These are phyloP conservation scores for Marasmius oreades DNA, from an alignment of 1,284 basidiomycete species.

Conservation along the genomic window DNA sequence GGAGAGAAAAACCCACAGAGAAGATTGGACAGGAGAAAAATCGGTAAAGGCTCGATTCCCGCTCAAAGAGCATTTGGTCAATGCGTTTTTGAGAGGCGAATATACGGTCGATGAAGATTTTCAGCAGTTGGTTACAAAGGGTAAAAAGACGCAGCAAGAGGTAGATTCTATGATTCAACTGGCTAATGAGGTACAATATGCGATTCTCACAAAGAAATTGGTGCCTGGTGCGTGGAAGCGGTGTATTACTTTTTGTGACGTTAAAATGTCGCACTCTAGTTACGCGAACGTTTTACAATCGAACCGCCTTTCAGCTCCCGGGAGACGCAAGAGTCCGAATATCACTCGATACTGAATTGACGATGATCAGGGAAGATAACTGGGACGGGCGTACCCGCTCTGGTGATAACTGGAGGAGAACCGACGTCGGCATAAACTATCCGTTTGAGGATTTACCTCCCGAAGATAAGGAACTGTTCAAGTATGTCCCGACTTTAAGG, in stretches of 20 bases:
- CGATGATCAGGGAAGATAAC: conserved; percentile 93
- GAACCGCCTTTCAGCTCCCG: conserved; percentile 97
- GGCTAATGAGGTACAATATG: conserved; percentile 95
- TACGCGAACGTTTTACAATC: conserved; percentile 98
- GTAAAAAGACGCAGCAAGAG: conserved; percentile 93
- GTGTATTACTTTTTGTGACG: no score
- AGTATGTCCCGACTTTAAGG: conserved; percentile 43
- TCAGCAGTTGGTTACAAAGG: conserved; percentile 83
- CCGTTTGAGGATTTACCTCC: conserved; percentile 80
- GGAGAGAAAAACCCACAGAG: conserved; percentile 97
- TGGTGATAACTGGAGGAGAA: conserved; percentile 90
- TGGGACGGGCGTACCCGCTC: conserved; percentile 86
- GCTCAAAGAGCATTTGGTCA: conserved; percentile 94
- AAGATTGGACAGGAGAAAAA: conserved; percentile 99
- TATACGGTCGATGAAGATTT: conserved; percentile 96
- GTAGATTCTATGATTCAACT: conserved; percentile 96
- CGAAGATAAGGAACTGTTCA: conserved; percentile 92
- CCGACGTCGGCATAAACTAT: conserved; percentile 89
- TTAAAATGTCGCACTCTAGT: no score
- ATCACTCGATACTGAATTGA: conserved; percentile 95
- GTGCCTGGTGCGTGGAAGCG: conserved; percentile 58
- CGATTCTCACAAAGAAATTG: conserved; percentile 81
- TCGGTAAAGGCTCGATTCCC: conserved; percentile 98
- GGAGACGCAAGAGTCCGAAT: conserved; percentile 98
- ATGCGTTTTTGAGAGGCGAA: conserved; percentile 86